Evolutionary conservation across 345 rosid species (phyloP), one percentile per base, ranked within the genome.

Genomic region (Moricandia arvensis): DNA sequence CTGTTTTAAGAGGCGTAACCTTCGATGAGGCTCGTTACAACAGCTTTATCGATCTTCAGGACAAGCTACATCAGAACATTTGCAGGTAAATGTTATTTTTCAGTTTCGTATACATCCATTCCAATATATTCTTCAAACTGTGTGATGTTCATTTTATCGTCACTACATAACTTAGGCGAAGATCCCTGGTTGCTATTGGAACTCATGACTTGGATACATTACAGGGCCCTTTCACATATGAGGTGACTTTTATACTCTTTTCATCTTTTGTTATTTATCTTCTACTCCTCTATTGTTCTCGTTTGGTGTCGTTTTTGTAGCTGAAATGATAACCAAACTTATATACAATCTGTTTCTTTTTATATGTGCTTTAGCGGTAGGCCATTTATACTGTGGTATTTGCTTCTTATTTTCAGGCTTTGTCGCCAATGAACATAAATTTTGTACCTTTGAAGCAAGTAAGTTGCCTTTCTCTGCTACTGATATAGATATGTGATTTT

Each of bases 1-100:
- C 94, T 75, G 89, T 92, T 81, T 78, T 95, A 74, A 88, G 99
- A 78, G 91, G 88, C 66, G 78, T 92, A 29, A 84, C 86, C 5
- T 90, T 95, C 78, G 89, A 92, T 68, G 93, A 95, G 82, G 93
- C 90, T 30, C 89, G 88, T 15, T 90, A 92, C 77, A 90, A 93
- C 76, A 95, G 99, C 85, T 95, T 95, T 75, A 92, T 92, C 54
- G 97, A 93, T 81, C 94, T 95, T 63, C 99, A 95, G 83, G 99
- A 95, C 57, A 95, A 90, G 87, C 89, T 95, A 59, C 98, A 92
- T 83, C 94, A 92, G 68, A 95, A 93, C 74, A 92, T 95, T 17
- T 95, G 97, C 84, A 82, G 98, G 99, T 90, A 88, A 74, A 18
- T 72, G 27, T 30, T 27, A 33, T 59, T 54, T 65, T 41, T 60